Base-by-base conservation (phyloP, 257 asterid species). In the Rehmannia glutinosa region DNA sequence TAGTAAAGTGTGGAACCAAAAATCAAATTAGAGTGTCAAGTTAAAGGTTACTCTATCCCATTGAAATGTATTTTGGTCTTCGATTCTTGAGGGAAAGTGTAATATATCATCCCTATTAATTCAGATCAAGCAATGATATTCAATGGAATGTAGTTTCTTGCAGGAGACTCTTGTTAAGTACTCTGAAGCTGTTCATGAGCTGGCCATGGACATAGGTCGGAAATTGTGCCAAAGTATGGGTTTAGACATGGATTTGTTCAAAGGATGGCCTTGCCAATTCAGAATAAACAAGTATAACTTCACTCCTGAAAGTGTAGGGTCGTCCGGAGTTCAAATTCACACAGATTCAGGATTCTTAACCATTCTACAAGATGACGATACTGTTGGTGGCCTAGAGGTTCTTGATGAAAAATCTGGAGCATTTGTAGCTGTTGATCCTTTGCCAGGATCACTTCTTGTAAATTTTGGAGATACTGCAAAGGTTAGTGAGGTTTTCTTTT, bases 281-380 rank as follows among this genome's bases (percentile, higher is more conserved):
- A 80, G 86, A 58, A 80, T 83, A 6, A 80, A 80, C 72, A 80
- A 76, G 41, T 83, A 83, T 64, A 53, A 69, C 64, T 83, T 80
- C 58, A 38, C 76, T 2, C 47, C 64, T 15, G 81, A 76, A 52
- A 77, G 62, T 42, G 57, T 83, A 12, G 83, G 84, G 13, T 73
- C 81, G 8, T 73, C 61, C 6, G 89, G 83, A 5, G 69, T 81
- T 11, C 82, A 76, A 56, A 41, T 73, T 8, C 89, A 83, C 70
- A 78, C 89, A 2, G 89, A 83, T 42, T 68, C 81, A 0, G 82
- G 78, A 11, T 78, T 83, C 55, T 54, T 83, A 39, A 80, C 84
- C n/a, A 57, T 83, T 21, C 73, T 83, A 2, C 84, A 78, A 60
- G 86, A 83, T 21, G 89, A 83, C 55, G 89, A 83, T 8, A 59